These are phyloP conservation scores for Dacryopinax primogenitus DNA, from an alignment of 768 basidiomycete genomes.

Conservation along the genomic window DNA sequence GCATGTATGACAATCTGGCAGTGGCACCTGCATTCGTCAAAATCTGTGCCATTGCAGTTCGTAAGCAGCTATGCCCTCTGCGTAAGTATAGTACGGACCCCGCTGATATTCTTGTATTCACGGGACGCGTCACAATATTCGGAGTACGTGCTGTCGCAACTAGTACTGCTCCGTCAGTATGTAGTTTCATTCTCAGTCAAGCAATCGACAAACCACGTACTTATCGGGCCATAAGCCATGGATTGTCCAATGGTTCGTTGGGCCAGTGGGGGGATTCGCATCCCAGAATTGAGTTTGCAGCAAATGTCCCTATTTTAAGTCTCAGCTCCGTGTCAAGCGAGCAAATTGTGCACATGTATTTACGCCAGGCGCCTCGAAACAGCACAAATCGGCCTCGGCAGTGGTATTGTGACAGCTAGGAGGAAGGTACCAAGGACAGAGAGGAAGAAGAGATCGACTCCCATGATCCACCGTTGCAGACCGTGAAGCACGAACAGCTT, in stretches of 20 bases:
- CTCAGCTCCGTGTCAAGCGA: not conserved
- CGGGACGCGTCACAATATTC: constrained; percentile 22
- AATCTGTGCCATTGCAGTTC: not conserved
- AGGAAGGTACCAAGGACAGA: constrained; percentile 11
- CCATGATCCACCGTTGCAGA: no score
- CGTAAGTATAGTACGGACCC: constrained; percentile 1
- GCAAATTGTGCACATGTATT: not conserved
- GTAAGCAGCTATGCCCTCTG: not conserved
- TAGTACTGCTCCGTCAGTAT: constrained; percentile 14
- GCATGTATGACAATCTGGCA: not conserved
- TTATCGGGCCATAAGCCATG: constrained; percentile 46
- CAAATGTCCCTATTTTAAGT: not conserved
- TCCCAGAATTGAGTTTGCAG: constrained; percentile 13
- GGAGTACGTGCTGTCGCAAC: constrained; percentile 20
- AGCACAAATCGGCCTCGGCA: constrained; percentile 25
- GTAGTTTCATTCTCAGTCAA: not conserved
- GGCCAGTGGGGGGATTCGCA: constrained; percentile 3
- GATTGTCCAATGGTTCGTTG: constrained; percentile 7
- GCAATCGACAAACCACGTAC: constrained; percentile 26
- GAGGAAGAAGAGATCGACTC: no score
- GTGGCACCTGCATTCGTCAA: not conserved
- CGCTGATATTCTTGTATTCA: constrained; percentile 21
- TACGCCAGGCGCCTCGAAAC: not conserved
- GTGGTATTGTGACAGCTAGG: constrained; percentile 45
- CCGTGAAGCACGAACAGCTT: no score